Evolutionary conservation across 805 yeast genomes (phyloP).

Genomic region (Lipomyces mesembrius): DNA sequence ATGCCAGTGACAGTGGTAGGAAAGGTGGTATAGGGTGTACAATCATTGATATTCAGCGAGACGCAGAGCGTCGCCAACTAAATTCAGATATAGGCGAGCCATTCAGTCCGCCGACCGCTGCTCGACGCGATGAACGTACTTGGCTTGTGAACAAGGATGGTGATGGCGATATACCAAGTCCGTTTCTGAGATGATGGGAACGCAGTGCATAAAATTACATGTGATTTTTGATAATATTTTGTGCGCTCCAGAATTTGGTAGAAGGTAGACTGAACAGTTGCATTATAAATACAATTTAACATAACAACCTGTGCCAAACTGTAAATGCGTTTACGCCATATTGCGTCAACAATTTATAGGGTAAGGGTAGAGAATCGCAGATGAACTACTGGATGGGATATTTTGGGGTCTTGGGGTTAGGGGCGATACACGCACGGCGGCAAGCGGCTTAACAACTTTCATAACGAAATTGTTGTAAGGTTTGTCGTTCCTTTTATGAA

Average conservation of each 20-base stretch:
- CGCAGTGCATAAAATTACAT: constrained; percentile 16
- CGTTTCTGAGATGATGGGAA: constrained; percentile 24
- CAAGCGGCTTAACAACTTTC: no score
- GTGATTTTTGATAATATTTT: background rate
- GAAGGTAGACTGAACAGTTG: background rate
- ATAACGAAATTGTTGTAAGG: no score
- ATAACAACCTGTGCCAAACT: background rate
- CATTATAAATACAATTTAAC: background rate
- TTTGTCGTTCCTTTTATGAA: no score
- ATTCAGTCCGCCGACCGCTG: background rate
- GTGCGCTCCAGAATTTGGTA: background rate
- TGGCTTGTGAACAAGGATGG: constrained; percentile 16
- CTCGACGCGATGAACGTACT: background rate
- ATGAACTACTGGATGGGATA: no score
- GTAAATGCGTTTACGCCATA: background rate
- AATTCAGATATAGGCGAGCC: background rate
- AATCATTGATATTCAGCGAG: constrained; percentile 43
- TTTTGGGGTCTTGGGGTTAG: no score
- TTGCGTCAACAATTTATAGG: no score
- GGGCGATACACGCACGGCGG: no score
- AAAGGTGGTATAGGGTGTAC: constrained; percentile 42
- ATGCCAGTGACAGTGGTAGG: constrained; percentile 40
- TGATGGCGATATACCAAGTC: constrained; percentile 24
- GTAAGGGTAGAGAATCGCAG: no score
- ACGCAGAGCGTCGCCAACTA: constrained; percentile 18